Conservation (phyloP, 805 yeast genomes). For the Wickerhamomyces canadensis region DNA sequence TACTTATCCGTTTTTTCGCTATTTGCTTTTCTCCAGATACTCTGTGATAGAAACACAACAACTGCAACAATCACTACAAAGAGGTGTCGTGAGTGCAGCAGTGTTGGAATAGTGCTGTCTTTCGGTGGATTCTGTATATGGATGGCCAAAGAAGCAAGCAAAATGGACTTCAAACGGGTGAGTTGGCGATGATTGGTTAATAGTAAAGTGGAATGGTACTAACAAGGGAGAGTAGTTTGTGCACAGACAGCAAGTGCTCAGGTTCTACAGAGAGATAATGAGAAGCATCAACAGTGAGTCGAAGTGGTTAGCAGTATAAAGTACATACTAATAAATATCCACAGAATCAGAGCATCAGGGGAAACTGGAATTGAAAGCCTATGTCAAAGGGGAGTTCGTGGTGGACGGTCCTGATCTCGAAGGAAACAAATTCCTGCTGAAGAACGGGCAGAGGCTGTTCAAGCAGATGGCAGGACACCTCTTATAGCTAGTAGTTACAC, state of each 20-base stretch:
- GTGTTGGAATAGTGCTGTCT: too few species aligned
- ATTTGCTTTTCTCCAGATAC: too few species aligned
- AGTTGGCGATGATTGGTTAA: too few species aligned
- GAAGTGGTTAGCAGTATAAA: background rate
- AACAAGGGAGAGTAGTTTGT: slow-evolving; percentile 8
- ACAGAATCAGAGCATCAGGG: background rate
- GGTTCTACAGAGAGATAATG: slow-evolving; percentile 9
- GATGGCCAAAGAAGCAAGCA: too few species aligned
- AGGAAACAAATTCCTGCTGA: background rate
- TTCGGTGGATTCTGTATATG: too few species aligned
- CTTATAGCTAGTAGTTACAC: background rate
- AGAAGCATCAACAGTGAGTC: slow-evolving; percentile 11
- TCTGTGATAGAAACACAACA: too few species aligned
- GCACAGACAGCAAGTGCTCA: slow-evolving; percentile 11
- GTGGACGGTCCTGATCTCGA: background rate
- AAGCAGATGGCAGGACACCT: background rate
- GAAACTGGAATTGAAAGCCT: background rate
- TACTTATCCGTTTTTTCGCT: too few species aligned
- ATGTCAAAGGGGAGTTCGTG: background rate
- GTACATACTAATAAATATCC: background rate
- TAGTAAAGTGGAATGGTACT: too few species aligned
- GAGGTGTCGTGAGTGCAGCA: too few species aligned
- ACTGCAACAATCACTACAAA: too few species aligned
- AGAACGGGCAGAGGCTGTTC: background rate
- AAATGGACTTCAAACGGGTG: slow-evolving; percentile 8